These are phyloP conservation scores for Pseudonitzschia delicatissima DNA, from an alignment of 108 stramenopile genomes.

Conservation along the genomic window DNA sequence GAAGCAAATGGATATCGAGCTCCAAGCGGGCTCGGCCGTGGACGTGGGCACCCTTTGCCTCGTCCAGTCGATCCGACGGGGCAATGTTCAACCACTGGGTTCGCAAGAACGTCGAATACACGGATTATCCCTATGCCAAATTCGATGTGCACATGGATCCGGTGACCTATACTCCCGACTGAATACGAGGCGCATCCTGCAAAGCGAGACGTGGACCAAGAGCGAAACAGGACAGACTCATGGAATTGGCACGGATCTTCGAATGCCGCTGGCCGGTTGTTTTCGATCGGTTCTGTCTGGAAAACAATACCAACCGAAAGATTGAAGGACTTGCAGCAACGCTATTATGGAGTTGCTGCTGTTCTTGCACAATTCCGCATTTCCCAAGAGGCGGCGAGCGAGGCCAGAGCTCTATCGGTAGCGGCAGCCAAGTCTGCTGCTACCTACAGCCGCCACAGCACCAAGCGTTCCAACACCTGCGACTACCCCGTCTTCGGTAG, in stretches of 20 bases:
- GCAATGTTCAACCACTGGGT: slow-evolving; percentile 79
- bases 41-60: slow-evolving; percentile 85
- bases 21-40: slow-evolving; percentile 58
- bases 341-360: slow-evolving; percentile 86
- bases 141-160: slow-evolving; percentile 88
- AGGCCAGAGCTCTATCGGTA: slow-evolving; percentile 25
- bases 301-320: slow-evolving; percentile 25
- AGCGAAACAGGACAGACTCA: slow-evolving; percentile 88
- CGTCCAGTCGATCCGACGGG: slow-evolving; percentile 65
- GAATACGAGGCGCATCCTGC: slow-evolving; percentile 62
- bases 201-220: slow-evolving; percentile 74
- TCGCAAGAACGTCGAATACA: slow-evolving; percentile 73
- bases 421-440: slow-evolving; percentile 11
- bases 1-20: slow-evolving; percentile 52
- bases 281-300: slow-evolving; percentile 61
- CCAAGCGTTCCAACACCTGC: neutral
- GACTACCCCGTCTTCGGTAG: neutral
- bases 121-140: slow-evolving; percentile 92
- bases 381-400: slow-evolving; percentile 44
- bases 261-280: slow-evolving; percentile 96
- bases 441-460: slow-evolving; percentile 12
- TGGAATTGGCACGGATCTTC: slow-evolving; percentile 68
- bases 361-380: slow-evolving; percentile 50
- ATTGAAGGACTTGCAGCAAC: slow-evolving; percentile 88
- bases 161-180: slow-evolving; percentile 70